A percentile compares a stretch with the other conserved stretches of the same genome.
Evolutionary conservation across 129 eudicot species (phyloP).

Genomic region (Pulicaria dysenterica): DNA sequence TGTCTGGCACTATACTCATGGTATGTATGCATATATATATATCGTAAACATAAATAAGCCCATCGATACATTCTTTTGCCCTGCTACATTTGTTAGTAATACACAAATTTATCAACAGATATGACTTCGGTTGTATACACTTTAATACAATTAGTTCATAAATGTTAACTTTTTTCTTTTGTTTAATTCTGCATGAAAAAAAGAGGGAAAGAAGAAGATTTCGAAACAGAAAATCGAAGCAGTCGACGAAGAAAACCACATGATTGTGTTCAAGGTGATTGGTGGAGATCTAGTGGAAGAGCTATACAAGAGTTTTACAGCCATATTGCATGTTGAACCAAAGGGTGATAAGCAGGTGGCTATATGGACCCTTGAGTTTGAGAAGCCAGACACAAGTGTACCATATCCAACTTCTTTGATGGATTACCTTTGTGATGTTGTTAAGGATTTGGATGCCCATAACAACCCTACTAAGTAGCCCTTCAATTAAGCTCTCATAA

Average conservation of each 20-base stretch:
- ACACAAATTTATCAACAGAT: no score
- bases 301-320: constrained; percentile 31
- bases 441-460: constrained; percentile 25
- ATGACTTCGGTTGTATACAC: no score
- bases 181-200: background rate
- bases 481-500: background rate
- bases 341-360: constrained; percentile 32
- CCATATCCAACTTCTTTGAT: constrained; percentile 26
- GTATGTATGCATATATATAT: background rate
- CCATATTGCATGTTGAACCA: no score
- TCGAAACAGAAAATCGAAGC: constrained; percentile 24
- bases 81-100: background rate
- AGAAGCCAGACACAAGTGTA: constrained; percentile 29
- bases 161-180: no score
- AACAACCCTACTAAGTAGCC: background rate
- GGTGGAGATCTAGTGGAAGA: constrained; percentile 56
- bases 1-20: no score
- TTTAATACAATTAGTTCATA: no score
- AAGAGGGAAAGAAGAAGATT: constrained; percentile 29
- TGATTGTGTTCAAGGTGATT: constrained; percentile 33
- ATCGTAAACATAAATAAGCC: no score
- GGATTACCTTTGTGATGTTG: constrained; percentile 11
- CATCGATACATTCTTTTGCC: no score
- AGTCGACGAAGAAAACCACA: constrained; percentile 24
- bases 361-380: constrained; percentile 42